Conservation (phyloP, 2,329 filamentous ascomycete genomes). For the Penicillium carneum region DNA sequence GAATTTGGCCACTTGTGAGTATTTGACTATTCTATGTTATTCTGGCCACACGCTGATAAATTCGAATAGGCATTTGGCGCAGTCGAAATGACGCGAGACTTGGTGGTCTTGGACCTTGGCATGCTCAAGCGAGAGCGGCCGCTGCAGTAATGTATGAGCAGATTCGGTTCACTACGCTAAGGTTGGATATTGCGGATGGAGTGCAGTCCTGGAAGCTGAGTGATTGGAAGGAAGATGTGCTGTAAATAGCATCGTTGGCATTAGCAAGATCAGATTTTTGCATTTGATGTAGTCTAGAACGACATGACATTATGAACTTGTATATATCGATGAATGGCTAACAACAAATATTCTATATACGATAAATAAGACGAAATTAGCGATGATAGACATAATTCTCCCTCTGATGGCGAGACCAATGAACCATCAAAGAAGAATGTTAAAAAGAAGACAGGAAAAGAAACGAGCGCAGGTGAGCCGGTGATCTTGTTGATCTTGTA, state of each 20-base stretch:
- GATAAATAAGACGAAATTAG: no score
- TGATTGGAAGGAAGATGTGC: slow-evolving; percentile 58
- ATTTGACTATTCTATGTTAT: neutral
- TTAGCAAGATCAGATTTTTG: neutral
- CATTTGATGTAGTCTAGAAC: neutral
- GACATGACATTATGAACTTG: neutral
- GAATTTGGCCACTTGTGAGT: slow-evolving; percentile 81
- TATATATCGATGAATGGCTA: neutral
- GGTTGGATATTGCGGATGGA: slow-evolving; percentile 71
- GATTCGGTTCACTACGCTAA: slow-evolving; percentile 72
- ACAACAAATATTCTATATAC: no score
- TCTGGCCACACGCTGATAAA: neutral
- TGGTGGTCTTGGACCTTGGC: slow-evolving; percentile 65
- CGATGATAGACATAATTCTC: no score
- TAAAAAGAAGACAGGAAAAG: no score
- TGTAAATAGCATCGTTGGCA: neutral
- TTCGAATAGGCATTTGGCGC: slow-evolving; percentile 67
- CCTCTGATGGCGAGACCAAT: no score
- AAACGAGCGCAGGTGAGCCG: no score
- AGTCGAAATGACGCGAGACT: slow-evolving; percentile 66
- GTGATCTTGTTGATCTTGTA: no score
- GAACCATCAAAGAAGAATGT: no score
- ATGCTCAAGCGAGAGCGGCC: slow-evolving; percentile 60
- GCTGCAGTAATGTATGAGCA: slow-evolving; percentile 62
- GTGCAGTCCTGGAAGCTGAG: slow-evolving; percentile 69